Base-by-base conservation (phyloP, 345 rosid genomes). In the Firmiana major region DNA sequence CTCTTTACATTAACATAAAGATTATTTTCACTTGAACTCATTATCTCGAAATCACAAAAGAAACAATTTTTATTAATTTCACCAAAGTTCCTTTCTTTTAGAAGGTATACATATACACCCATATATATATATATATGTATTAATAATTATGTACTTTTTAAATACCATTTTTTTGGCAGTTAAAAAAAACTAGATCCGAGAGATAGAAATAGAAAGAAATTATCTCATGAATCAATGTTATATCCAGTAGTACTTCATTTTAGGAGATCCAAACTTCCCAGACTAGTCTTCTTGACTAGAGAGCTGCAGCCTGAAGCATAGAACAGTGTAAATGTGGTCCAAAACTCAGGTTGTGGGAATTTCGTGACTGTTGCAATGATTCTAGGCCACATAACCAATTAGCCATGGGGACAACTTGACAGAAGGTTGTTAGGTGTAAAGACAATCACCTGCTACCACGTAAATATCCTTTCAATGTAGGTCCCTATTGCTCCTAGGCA, bases 311-410 rank as follows among this genome's bases (percentile, higher is more conserved):
- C 34, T 40, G 28, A 31, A 3, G 34, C 34, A 31, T 31, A 77
- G 8, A 34, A 57, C 51, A 70, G 31, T 36, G 36, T 64, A 12
- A 63, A 69, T 83, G 91, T 87, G 87, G 92, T 77, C 86, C 87
- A 86, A 80, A 71, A 64, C 31, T 83, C 66, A 69, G 79, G 79
- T 15, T 53, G 65, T 76, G 73, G 24, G 62, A 77, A 81, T 80
- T 57, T 77, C 66, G 75, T 80, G 83, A 79, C 62, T 78, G 84
- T 78, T 83, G 76, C 71, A 76, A 81, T 67, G 77, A 79, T 86
- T 83, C 76, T 84, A 81, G 86, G 82, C 93, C 97, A 86, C 90
- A 77, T 7, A 65, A 54, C 63, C 63, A 77, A 16, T 7, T 40
- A 68, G 75, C 15, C 53, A 77, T 75, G 77, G 79, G 77, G 81